Base-by-base conservation (phyloP, 2,329 filamentous ascomycete genomes). In the Aspergillus texensis region DNA sequence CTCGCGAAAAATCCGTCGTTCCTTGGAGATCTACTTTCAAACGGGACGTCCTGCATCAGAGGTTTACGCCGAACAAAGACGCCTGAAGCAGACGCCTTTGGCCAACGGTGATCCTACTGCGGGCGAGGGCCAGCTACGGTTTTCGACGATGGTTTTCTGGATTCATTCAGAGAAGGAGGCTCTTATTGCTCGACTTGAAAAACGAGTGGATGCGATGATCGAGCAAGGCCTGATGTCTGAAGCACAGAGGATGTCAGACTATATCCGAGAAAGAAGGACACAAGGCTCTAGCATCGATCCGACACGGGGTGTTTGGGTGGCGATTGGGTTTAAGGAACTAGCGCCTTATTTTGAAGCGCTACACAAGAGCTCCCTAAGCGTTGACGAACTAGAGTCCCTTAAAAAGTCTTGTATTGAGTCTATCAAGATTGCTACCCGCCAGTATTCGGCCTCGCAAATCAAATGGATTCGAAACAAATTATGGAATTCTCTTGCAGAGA, bases 281-380 rank as follows among this genome's bases (percentile, higher is more conserved):
- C 71, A 80, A 1, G 89, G 88, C 0, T 77, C 82, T 1, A 67
- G 77, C 0, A 78, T 95, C 2, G 93, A 98, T 72, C 84, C 88
- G 67, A 91, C 87, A 1, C 88, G 89, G 59, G 96, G 95, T 0
- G 96, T 99, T 50, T 99, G 94, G 93, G 91, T 96, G 59, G 95
- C 94, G 1, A 99, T 99, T 65, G 95, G 95, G 1, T 97, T 93
- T 79, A 97, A 96, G 75, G 93, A 99, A 74, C 91, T 98, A 73
- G 85, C 91, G 62, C 84, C 87, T 0, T 97, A 93, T 72, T 80
- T 94, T 28, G 71, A 79, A 2, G 84, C 85, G 70, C 78, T 67
- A 65, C 76, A 62, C 70, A 68, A 59, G 28, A 69, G 60, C 65
- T 70, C 32, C 56, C 67, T 46, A 58, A 71, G 58, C 60, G 52